Conservation (phyloP, 2,329 filamentous ascomycete genomes). For the Onygena corvina region DNA sequence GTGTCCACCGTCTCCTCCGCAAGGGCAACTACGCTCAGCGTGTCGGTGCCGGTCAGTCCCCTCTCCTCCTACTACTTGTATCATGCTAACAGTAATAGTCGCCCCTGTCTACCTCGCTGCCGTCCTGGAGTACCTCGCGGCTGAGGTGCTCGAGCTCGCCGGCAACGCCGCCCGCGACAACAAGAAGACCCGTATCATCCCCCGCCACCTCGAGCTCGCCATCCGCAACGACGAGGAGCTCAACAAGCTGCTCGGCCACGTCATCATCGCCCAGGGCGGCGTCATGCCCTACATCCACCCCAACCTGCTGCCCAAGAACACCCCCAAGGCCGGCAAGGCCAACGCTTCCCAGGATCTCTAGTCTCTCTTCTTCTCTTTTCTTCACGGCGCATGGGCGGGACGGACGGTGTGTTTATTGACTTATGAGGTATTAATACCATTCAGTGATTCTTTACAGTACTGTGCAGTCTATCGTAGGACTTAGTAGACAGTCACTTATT, state of each 20-base stretch:
- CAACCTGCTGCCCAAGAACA: conserved; percentile 99
- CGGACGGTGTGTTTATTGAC: no score
- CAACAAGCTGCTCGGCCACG: conserved; percentile 95
- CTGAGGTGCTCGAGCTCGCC: conserved; percentile 14
- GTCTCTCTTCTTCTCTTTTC: conserved; percentile 26
- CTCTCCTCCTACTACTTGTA: conserved; percentile 13
- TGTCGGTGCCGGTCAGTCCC: conserved; percentile 72
- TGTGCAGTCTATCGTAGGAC: no score
- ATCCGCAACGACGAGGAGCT: conserved; percentile 99
- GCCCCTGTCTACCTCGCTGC: conserved; percentile 74
- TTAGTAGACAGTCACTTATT: no score
- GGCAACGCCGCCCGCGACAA: conserved; percentile 96
- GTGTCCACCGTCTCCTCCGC: conserved; percentile 96
- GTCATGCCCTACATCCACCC: conserved; percentile 95
- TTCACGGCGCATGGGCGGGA: conserved; percentile 58
- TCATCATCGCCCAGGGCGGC: conserved; percentile 95
- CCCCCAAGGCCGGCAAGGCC: conserved; percentile 78
- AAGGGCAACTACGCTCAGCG: conserved; percentile 99
- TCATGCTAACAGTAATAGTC: conserved; percentile 32
- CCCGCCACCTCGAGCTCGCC: conserved; percentile 95
- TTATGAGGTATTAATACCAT: no score
- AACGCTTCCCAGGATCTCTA: conserved; percentile 67
- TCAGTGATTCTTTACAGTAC: no score
- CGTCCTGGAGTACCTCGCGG: conserved; percentile 14
- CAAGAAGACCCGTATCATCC: conserved; percentile 99